phyloP scores from a whole-genome alignment of 2,329 filamentous ascomycete species.

The Xylariaceae sp. region DNA sequence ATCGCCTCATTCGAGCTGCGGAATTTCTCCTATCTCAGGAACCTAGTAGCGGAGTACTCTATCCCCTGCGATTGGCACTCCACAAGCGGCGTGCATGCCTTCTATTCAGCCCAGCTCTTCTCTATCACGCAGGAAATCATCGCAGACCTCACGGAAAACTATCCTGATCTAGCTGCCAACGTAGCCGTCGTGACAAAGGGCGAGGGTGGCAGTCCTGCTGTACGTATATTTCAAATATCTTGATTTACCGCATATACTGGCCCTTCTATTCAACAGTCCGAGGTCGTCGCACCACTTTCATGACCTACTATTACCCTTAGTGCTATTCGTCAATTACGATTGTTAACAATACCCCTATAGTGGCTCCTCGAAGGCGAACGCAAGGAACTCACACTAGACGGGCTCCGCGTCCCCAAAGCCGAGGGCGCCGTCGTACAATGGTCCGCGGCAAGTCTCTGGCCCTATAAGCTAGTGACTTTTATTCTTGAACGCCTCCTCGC shows the following conservation, averaged over 20 bases:
- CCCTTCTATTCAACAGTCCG: too few relatives aligned
- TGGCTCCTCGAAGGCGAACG: conserved; percentile 31
- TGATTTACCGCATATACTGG: too few relatives aligned
- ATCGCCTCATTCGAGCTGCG: conserved; percentile 73
- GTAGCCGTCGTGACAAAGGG: conserved; percentile 45
- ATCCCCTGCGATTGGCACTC: conserved; percentile 72
- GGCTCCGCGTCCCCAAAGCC: conserved; percentile 58
- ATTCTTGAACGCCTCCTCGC: conserved; percentile 63
- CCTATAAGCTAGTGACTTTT: conserved; percentile 80
- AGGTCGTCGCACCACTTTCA: background rate
- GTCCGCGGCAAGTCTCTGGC: conserved; percentile 73
- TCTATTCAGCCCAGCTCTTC: conserved; percentile 61
- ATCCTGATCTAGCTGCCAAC: conserved; percentile 60
- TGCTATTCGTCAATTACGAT: background rate
- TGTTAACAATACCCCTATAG: background rate
- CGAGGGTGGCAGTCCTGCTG: conserved; percentile 26
- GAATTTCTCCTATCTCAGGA: conserved; percentile 64
- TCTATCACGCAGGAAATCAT: conserved; percentile 54
- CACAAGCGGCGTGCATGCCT: conserved; percentile 65
- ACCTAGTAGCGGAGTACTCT: conserved; percentile 56
- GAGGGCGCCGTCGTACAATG: conserved; percentile 66
- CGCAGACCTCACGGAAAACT: conserved; percentile 48
- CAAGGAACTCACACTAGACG: conserved; percentile 45
- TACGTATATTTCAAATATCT: background rate
- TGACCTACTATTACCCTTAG: background rate